Evolutionary conservation across 2,329 filamentous ascomycete genomes (phyloP).

Genomic region (Cercospora berteroae): DNA sequence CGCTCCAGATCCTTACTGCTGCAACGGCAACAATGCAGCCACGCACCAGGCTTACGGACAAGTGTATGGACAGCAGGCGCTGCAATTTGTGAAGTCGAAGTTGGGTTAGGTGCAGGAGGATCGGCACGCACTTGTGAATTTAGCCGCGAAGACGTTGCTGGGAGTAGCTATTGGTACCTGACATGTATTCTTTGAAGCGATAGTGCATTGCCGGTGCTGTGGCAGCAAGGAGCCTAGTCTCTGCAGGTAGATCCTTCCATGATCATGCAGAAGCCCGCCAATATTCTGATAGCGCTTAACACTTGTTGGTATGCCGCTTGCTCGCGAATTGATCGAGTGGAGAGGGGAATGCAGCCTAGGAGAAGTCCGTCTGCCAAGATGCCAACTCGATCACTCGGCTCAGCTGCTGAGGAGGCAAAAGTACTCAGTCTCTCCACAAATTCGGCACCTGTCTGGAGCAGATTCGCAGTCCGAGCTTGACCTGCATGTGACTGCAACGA

Average conservation of each 20-base stretch:
- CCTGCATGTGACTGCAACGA: neutral
- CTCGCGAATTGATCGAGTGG: neutral
- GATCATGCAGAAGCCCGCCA: neutral
- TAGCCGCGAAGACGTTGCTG: neutral
- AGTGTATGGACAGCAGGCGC: conserved; percentile 59
- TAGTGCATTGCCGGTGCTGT: neutral
- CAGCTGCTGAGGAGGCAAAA: neutral
- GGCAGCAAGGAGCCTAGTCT: neutral
- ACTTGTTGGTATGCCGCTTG: neutral
- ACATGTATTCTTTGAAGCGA: neutral
- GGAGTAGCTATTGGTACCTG: neutral
- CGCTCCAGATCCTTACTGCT: conserved; percentile 55
- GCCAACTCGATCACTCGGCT: neutral
- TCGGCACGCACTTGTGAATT: neutral
- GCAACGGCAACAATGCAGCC: conserved; percentile 60
- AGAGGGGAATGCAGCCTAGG: neutral
- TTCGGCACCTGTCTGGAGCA: neutral
- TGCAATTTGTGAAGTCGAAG: conserved; percentile 59
- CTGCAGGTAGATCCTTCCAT: neutral
- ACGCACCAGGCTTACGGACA: conserved; percentile 62
- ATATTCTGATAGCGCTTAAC: neutral
- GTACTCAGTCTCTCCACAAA: neutral
- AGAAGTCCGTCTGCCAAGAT: neutral
- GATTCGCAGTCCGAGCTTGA: neutral
- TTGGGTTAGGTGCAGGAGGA: conserved; percentile 31